Conservation (phyloP, 2,329 filamentous ascomycete species). For the Beauveria medogensis region DNA sequence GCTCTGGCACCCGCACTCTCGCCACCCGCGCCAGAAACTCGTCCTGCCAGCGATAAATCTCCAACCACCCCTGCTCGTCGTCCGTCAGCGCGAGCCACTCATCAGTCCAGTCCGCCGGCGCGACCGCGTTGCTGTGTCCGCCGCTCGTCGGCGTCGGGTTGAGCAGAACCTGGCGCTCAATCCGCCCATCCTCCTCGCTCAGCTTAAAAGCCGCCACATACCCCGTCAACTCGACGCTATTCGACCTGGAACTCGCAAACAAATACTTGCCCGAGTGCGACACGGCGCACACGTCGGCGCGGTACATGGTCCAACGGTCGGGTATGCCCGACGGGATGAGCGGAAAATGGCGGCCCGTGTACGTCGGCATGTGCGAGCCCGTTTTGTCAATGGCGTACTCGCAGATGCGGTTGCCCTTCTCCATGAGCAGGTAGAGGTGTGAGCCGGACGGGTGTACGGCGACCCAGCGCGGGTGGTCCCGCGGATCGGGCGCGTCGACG, state of each 20-base stretch:
- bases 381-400: slow-evolving; percentile 71
- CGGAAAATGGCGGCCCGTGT: slow-evolving; percentile 68
- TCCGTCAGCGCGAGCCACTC: slow-evolving; percentile 88
- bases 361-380: slow-evolving; percentile 62
- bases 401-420: slow-evolving; percentile 76
- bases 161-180: slow-evolving; percentile 71
- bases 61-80: slow-evolving; percentile 78
- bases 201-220: slow-evolving; percentile 78
- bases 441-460: slow-evolving; percentile 71
- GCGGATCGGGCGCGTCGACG: slow-evolving; percentile 59
- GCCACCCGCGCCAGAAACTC: slow-evolving; percentile 75
- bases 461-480: slow-evolving; percentile 82
- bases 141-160: slow-evolving; percentile 82
- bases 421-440: slow-evolving; percentile 82
- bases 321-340: slow-evolving; percentile 68
- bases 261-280: slow-evolving; percentile 64
- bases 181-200: slow-evolving; percentile 51
- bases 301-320: slow-evolving; percentile 56
- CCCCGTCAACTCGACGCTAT: slow-evolving; percentile 66
- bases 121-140: slow-evolving; percentile 82
- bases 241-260: slow-evolving; percentile 77
- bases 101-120: slow-evolving; percentile 73
- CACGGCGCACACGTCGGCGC: slow-evolving; percentile 74
- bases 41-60: slow-evolving; percentile 81
- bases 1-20: slow-evolving; percentile 68